Evolutionary conservation across 1,139 yeast species (phyloP).

Genomic region (Candida dubliniensis): DNA sequence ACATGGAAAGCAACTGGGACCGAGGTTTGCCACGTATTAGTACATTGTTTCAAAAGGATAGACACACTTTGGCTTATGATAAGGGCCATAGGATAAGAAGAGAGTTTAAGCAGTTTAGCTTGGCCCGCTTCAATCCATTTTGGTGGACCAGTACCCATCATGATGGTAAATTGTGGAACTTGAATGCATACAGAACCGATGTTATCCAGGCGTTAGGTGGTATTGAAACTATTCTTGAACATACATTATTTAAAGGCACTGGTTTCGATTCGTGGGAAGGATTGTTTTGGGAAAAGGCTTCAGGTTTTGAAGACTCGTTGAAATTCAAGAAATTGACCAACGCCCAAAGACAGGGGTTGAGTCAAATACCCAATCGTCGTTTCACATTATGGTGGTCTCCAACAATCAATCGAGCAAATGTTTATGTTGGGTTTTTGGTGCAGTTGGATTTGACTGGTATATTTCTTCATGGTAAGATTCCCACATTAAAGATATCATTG

Average conservation of each 20-base stretch:
- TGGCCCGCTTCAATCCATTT: constrained; percentile 78
- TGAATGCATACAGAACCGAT: constrained; percentile 90
- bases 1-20: constrained; percentile 92
- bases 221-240: constrained; percentile 92
- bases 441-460: constrained; percentile 97
- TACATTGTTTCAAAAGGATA: constrained; percentile 90
- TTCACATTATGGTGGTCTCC: constrained; percentile 99
- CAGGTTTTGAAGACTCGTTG: constrained; percentile 95
- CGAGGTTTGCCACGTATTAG: constrained; percentile 95
- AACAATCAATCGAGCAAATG: constrained; percentile 96
- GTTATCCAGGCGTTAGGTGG: constrained; percentile 98
- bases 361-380: constrained; percentile 96
- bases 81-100: constrained; percentile 88
- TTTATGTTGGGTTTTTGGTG: constrained; percentile 94
- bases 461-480: constrained; percentile 95
- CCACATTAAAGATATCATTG: constrained; percentile 90
- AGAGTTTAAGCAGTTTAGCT: constrained; percentile 71
- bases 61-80: constrained; percentile 93
- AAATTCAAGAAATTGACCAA: constrained; percentile 92
- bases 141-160: constrained; percentile 97
- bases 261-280: constrained; percentile 99
- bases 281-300: constrained; percentile 94
- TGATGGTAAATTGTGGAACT: constrained; percentile 95
- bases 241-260: constrained; percentile 92
- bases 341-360: constrained; percentile 95